Evolutionary conservation across 768 basidiomycete genomes (phyloP).

Genomic region (Hydnomerulius pinastri): DNA sequence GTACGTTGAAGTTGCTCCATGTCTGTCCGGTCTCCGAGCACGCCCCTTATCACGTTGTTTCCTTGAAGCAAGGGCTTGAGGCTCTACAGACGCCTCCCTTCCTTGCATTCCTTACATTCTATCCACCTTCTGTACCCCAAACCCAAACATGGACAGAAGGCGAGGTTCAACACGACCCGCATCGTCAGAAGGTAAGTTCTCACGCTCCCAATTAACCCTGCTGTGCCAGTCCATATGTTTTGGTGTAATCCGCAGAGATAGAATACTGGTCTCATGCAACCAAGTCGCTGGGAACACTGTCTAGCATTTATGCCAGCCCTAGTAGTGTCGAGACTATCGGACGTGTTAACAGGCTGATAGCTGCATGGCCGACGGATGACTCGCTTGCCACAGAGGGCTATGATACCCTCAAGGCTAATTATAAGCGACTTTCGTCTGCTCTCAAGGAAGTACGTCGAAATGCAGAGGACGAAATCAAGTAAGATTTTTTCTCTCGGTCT

Average conservation of each 20-base stretch:
- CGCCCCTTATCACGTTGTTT: neutral
- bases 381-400: slow-evolving; percentile 66
- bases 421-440: slow-evolving; percentile 61
- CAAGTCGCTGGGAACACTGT: slow-evolving; percentile 55
- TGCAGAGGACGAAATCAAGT: slow-evolving; percentile 69
- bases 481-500: slow-evolving; percentile 23
- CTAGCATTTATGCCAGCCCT: slow-evolving; percentile 52
- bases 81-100: slow-evolving; percentile 5
- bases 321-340: slow-evolving; percentile 59
- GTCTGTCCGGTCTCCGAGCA: neutral
- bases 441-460: slow-evolving; percentile 61
- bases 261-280: slow-evolving; percentile 76
- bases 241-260: slow-evolving; percentile 50
- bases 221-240: slow-evolving; percentile 11
- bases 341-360: slow-evolving; percentile 72
- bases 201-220: slow-evolving; percentile 14
- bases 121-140: neutral
- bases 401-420: slow-evolving; percentile 60
- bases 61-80: slow-evolving; percentile 2
- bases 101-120: neutral
- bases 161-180: slow-evolving; percentile 65
- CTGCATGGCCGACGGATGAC: slow-evolving; percentile 74
- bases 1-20: slow-evolving; percentile 5
- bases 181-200: slow-evolving; percentile 69
- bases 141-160: slow-evolving; percentile 61